Percentiles rank a stretch among this genome's conserved stretches.
Evolutionary conservation across 768 basidiomycete species (phyloP).

Genomic region (Naganishia randhawae): DNA sequence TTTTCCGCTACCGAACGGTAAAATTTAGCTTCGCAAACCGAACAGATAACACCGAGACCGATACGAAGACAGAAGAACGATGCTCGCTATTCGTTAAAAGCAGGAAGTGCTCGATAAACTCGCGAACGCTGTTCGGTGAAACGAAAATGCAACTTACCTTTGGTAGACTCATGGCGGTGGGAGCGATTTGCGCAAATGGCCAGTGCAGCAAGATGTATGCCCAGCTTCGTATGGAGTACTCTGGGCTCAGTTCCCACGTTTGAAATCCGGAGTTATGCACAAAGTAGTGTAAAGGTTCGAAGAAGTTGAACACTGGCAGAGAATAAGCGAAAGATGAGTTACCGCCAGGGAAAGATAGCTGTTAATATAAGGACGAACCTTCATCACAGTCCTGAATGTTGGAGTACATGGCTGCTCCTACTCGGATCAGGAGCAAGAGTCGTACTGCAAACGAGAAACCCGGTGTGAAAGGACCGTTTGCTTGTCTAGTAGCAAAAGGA

Average conservation of each 20-base stretch:
- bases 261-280: slow-evolving; percentile 84
- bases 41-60: slow-evolving; percentile 66
- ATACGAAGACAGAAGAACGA: slow-evolving; percentile 87
- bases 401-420: slow-evolving; percentile 86
- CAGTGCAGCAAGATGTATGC: slow-evolving; percentile 81
- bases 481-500: slow-evolving; percentile 33
- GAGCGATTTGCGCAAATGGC: slow-evolving; percentile 57
- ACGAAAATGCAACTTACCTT: slow-evolving; percentile 60
- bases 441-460: slow-evolving; percentile 78
- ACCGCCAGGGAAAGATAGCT: neutral
- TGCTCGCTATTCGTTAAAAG: slow-evolving; percentile 60
- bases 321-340: slow-evolving; percentile 20
- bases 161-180: slow-evolving; percentile 53
- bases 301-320: slow-evolving; percentile 87
- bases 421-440: slow-evolving; percentile 72
- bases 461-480: slow-evolving; percentile 71
- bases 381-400: slow-evolving; percentile 96
- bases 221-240: slow-evolving; percentile 90
- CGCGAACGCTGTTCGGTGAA: neutral
- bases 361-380: slow-evolving; percentile 57
- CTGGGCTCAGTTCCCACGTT: slow-evolving; percentile 94
- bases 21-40: slow-evolving; percentile 73
- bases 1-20: slow-evolving; percentile 75
- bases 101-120: neutral
- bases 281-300: slow-evolving; percentile 94